Conservation (phyloP, 1,284 basidiomycete genomes). For the Xanthoconium separans region DNA sequence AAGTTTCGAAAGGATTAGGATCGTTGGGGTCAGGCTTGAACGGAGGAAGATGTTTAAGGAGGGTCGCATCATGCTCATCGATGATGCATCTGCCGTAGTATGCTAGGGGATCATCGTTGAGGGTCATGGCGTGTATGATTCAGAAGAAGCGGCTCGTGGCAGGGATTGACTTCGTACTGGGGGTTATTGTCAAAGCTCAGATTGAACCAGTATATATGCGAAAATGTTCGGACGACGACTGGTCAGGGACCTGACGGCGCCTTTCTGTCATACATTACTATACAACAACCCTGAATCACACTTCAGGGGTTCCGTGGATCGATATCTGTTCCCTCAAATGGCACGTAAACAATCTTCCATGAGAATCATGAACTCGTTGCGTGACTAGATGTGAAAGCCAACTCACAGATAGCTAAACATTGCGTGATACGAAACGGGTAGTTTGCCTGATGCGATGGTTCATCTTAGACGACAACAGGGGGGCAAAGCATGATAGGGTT, state of each 20-base stretch:
- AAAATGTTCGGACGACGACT: neutral
- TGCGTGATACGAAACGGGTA: neutral
- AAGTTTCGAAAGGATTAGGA: neutral
- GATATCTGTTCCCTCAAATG: neutral
- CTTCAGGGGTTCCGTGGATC: neutral
- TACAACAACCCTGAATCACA: neutral
- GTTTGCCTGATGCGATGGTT: neutral
- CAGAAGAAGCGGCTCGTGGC: neutral
- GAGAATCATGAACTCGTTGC: neutral
- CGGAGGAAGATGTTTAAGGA: neutral
- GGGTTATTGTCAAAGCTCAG: neutral
- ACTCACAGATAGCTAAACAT: neutral
- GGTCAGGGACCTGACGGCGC: neutral
- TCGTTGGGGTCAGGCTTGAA: neutral
- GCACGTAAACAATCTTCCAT: neutral
- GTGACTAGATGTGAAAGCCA: neutral
- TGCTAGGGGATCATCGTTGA: slow-evolving; percentile 5
- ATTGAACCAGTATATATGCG: neutral
- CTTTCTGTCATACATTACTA: too few relatives aligned
- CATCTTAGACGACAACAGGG: too few relatives aligned
- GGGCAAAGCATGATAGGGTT: too few relatives aligned
- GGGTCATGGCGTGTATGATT: slow-evolving; percentile 1
- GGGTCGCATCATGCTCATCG: slow-evolving; percentile 8
- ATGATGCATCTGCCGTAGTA: slow-evolving; percentile 12
- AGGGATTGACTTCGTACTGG: neutral